Conservation (phyloP, 1,284 basidiomycete genomes). For the Leccinum proximum region DNA sequence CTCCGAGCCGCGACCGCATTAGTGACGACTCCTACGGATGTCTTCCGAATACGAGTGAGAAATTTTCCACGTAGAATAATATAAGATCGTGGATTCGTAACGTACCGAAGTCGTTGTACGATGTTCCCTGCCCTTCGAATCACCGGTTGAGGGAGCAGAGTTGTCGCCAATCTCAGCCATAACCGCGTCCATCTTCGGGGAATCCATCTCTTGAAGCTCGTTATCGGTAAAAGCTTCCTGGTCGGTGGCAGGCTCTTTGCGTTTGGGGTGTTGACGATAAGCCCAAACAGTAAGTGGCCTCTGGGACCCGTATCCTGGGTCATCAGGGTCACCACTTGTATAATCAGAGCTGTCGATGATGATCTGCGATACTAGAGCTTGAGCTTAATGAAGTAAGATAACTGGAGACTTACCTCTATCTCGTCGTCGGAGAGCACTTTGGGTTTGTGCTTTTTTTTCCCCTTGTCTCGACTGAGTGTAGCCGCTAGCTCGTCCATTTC, state of each 20-base stretch:
- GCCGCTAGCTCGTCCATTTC: not conserved
- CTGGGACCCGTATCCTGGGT: not conserved
- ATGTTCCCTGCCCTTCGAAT: not conserved
- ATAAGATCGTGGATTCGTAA: too few relatives aligned
- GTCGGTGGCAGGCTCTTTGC: not conserved
- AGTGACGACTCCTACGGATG: not conserved
- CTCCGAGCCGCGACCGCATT: not conserved
- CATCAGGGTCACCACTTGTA: not conserved
- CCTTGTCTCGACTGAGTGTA: not conserved
- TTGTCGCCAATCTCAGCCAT: not conserved
- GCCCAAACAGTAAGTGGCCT: not conserved
- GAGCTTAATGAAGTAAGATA: not conserved
- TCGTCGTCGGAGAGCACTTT: not conserved
- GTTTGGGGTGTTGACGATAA: not conserved
- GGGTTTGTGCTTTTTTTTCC: not conserved
- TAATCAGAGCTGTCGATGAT: not conserved
- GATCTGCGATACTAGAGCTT: not conserved
- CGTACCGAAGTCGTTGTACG: too few relatives aligned
- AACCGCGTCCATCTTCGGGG: too few relatives aligned
- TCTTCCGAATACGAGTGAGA: not conserved
- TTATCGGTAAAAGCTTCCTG: not conserved
- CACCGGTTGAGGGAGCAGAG: not conserved
- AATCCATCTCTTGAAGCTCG: not conserved
- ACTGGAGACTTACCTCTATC: not conserved
- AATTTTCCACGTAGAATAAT: not conserved